Base-by-base conservation (phyloP, 768 basidiomycete species). In the Naganishia onofrii region DNA sequence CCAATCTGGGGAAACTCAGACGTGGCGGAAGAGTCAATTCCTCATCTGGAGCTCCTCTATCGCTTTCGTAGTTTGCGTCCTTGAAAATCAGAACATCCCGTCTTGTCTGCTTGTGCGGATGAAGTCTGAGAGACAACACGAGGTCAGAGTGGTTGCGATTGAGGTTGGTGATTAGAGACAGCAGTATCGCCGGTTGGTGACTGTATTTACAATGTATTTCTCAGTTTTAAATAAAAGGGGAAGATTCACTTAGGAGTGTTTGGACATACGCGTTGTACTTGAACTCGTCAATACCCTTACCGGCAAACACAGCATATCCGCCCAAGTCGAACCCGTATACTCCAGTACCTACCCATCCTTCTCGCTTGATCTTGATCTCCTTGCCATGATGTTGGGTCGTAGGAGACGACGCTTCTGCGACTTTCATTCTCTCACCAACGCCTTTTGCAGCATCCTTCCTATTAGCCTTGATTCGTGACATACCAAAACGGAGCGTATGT, bases 251-350 rank as follows among this genome's bases (percentile, higher is more conserved):
- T 31, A 68, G 19, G 23, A 36, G 48, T 42, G 2, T 9, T 23
- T 15, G 28, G 17, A 63, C 56, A 31, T 51, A 69, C 51, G 29
- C 19, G 26, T 58, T 29, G 44, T 69, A 44, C 28, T 69, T 69
- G 56, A 69, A 44, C 21, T 54, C 68, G 15, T 56, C 53, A 3
- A 42, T 36, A 26, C 65, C 52, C 32, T 69, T 69, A 32, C 60
- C 60, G 10, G 31, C 55, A 19, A 44, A 69, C 3, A 51, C 42
- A 5, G 56, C 31, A n/a, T 58, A 69, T 46, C 68, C 68, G 32
- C 32, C 29, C 42, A 69, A 46, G 7, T 57, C 51, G 48, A 69
- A 69, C 9, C 68, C 54, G 23, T 69, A 69, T 10, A 69, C 56
- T 3, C 68, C 56, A 12, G 38, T 51, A 3, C 29, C 23, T 9